Conservation (phyloP, 441 rosid genomes). For the Populus hybrid region DNA sequence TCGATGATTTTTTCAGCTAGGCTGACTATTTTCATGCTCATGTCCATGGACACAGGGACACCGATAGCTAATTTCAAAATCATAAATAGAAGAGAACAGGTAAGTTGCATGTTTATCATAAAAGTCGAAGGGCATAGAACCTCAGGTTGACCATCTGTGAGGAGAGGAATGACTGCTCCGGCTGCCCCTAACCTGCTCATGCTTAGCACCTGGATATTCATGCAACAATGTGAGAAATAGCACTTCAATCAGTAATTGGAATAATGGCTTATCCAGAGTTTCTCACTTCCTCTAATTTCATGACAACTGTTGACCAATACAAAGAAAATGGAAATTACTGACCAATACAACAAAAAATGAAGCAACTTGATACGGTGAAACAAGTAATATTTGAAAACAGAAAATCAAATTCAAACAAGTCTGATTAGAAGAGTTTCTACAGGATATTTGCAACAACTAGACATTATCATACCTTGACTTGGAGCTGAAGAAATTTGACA, state of each 20-base stretch:
- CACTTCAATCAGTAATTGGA: background rate
- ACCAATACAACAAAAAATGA: background rate
- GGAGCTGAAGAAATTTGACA: conserved; percentile 90
- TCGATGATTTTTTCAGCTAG: background rate
- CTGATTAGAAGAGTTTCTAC: background rate
- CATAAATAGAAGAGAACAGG: background rate
- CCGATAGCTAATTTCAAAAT: background rate
- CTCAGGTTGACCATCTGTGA: conserved; percentile 42
- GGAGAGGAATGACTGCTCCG: conserved; percentile 46
- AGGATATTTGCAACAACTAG: background rate
- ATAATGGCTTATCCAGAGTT: background rate
- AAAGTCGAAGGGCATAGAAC: conserved; percentile 14
- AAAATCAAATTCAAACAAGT: background rate
- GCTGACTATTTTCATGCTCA: background rate
- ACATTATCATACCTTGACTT: conserved; percentile 66
- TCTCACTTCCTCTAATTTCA: background rate
- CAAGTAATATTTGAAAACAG: background rate
- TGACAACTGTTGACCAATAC: background rate
- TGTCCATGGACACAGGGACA: background rate
- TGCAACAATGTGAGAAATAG: background rate
- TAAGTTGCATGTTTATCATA: background rate
- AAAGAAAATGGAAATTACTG: background rate
- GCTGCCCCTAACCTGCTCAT: conserved; percentile 60
- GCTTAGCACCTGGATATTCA: conserved; percentile 50
- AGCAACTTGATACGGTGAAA: background rate